Evolutionary conservation across 164 flowering plant species (phyloP).

Genomic region (Santalum album): DNA sequence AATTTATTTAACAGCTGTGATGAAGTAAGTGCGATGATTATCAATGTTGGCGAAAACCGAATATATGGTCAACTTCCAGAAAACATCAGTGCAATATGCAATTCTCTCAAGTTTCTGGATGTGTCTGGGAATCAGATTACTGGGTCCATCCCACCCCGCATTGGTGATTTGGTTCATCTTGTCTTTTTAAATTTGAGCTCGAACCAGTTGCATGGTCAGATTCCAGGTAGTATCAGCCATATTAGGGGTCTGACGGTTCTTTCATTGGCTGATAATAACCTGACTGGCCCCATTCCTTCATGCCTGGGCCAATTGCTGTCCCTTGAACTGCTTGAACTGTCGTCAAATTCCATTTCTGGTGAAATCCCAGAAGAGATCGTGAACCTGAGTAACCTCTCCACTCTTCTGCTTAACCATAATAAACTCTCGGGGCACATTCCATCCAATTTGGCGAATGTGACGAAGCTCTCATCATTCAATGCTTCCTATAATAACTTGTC

Average conservation of each 20-base stretch:
- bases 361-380: conserved; percentile 52
- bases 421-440: conserved; percentile 67
- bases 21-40: conserved; percentile 32
- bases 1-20: conserved; percentile 51
- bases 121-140: conserved; percentile 52
- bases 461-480: conserved; percentile 47
- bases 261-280: conserved; percentile 53
- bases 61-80: conserved; percentile 51
- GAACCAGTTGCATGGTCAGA: conserved; percentile 49
- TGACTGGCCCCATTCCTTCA: conserved; percentile 58
- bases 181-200: conserved; percentile 56
- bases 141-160: conserved; percentile 45
- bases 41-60: conserved; percentile 50
- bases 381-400: conserved; percentile 43
- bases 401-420: conserved; percentile 59
- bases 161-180: conserved; percentile 45
- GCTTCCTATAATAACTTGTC: conserved; percentile 80
- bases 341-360: conserved; percentile 63
- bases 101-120: conserved; percentile 51
- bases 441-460: conserved; percentile 45
- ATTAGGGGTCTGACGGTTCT: conserved; percentile 42
- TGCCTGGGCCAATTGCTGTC: conserved; percentile 47
- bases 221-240: conserved; percentile 44
- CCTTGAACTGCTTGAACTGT: conserved; percentile 53
- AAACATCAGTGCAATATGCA: conserved; percentile 39